phyloP scores from a whole-genome alignment of 164 flowering plant genomes.

The Nymphaea colorata region DNA sequence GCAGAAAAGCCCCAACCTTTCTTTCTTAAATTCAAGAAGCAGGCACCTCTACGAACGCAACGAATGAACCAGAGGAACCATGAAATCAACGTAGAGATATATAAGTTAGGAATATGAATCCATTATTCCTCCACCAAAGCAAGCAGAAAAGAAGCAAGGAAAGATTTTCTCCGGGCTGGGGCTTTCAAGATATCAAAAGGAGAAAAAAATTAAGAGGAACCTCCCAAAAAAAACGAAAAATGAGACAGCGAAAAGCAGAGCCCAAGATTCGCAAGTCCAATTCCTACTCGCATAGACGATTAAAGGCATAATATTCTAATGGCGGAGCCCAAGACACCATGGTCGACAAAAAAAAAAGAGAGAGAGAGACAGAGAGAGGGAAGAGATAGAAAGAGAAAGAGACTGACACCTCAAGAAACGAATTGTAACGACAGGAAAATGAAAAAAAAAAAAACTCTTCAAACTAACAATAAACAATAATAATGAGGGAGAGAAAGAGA shows the following conservation, averaged over 20 bases:
- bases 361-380: not conserved
- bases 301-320: not conserved
- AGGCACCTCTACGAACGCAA: not conserved
- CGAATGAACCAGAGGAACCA: not conserved
- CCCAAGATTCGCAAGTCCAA: not conserved
- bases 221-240: not conserved
- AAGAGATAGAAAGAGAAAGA: not conserved
- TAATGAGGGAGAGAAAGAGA: not conserved
- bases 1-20: not conserved
- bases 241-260: not conserved
- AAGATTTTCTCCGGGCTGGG: not conserved
- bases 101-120: not conserved
- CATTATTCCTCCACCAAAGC: not conserved
- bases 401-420: not conserved
- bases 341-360: not conserved
- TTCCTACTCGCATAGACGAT: not conserved
- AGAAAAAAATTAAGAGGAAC: not conserved
- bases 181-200: not conserved
- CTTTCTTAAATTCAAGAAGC: not conserved
- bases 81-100: not conserved
- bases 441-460: not conserved
- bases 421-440: not conserved
- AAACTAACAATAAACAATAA: not conserved
- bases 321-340: not conserved
- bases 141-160: not conserved